Conservation (phyloP, 352 stramenopile species). For the Pythium dissotocum region DNA sequence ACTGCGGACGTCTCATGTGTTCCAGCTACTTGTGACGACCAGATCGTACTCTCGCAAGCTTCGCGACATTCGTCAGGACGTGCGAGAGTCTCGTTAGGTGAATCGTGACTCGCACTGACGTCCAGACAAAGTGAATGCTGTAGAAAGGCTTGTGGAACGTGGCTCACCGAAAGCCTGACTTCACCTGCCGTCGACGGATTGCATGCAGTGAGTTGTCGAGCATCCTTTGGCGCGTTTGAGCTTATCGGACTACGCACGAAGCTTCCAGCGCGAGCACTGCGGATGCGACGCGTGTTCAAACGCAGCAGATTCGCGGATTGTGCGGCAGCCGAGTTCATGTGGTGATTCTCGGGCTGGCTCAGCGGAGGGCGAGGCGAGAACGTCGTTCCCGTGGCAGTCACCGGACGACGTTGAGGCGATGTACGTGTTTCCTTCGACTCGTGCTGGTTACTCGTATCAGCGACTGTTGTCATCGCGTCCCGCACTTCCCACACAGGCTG, state of each 20-base stretch:
- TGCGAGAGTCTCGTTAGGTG: too few species aligned
- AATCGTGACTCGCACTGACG: neutral
- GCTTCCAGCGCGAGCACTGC: neutral
- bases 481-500: constrained; percentile 29
- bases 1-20: too few species aligned
- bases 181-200: neutral
- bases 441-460: neutral
- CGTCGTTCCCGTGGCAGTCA: neutral
- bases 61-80: too few species aligned
- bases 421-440: neutral
- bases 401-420: neutral
- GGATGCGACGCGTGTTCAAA: constrained; percentile 2
- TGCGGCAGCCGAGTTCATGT: neutral
- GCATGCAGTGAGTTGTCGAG: neutral
- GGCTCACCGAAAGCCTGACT: neutral
- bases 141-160: neutral
- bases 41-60: too few species aligned
- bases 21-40: too few species aligned
- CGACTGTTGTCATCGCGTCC: neutral
- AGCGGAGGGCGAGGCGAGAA: neutral
- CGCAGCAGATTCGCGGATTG: neutral
- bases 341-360: neutral
- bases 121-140: neutral
- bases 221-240: neutral
- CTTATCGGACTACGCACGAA: neutral